Conservation (phyloP, 2,329 filamentous ascomycete genomes). For the Rhinocladiella mackenziei region DNA sequence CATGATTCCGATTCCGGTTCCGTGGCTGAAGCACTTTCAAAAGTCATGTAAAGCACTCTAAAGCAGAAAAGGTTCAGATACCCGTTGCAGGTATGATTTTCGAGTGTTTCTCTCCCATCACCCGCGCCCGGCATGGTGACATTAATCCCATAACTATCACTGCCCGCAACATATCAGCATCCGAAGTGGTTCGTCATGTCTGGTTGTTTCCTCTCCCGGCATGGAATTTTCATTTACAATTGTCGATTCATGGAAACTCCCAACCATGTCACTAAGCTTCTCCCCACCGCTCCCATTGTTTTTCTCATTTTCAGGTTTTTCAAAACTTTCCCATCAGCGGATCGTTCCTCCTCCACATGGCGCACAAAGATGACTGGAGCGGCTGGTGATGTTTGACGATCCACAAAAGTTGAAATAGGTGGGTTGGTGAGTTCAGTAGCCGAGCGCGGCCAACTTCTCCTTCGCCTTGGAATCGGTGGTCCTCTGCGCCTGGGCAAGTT, state of each 20-base stretch:
- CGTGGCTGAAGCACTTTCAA: constrained; percentile 25
- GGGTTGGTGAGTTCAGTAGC: constrained; percentile 64
- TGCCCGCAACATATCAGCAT: not conserved
- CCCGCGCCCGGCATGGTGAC: too few relatives aligned
- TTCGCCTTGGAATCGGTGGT: constrained; percentile 78
- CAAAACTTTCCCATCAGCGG: too few relatives aligned
- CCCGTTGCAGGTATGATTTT: too few relatives aligned
- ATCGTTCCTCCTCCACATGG: too few relatives aligned
- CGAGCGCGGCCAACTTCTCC: constrained; percentile 81
- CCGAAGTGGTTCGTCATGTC: not conserved
- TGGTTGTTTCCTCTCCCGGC: not conserved
- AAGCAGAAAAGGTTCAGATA: constrained; percentile 12
- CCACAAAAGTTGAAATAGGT: constrained; percentile 27
- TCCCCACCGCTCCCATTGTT: not conserved
- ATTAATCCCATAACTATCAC: not conserved
- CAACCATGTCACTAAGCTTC: not conserved
- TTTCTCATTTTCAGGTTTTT: too few relatives aligned
- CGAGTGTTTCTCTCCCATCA: too few relatives aligned
- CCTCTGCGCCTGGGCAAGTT: constrained; percentile 90
- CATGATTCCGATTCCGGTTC: too few relatives aligned
- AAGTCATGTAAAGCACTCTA: constrained; percentile 17
- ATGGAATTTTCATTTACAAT: not conserved
- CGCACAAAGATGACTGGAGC: not conserved
- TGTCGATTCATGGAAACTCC: not conserved
- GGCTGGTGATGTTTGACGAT: constrained; percentile 5